Percentiles rank a stretch among this genome's conserved stretches.
phyloP scores from a whole-genome alignment of 306 rosid species.

The Coriaria nepalensis region DNA sequence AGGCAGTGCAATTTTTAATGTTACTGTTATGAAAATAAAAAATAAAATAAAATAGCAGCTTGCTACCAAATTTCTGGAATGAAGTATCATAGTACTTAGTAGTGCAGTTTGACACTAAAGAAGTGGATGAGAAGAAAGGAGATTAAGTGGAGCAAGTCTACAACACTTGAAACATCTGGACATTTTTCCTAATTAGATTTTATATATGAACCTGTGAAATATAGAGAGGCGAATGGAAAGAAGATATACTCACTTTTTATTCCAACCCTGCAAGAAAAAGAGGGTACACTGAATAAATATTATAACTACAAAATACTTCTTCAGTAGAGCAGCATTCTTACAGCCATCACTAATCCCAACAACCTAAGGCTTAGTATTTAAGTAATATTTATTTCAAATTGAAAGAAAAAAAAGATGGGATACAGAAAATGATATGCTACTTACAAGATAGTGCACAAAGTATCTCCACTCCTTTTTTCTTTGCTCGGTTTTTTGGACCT shows the following conservation, averaged over 20 bases:
- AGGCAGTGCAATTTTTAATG: too few species aligned
- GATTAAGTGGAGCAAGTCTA: too few species aligned
- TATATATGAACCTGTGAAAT: slow-evolving; percentile 9
- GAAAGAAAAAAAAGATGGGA: not conserved
- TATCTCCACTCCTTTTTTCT: slow-evolving; percentile 81
- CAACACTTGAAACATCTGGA: not conserved
- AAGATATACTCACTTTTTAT: slow-evolving; percentile 74
- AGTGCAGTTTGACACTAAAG: too few species aligned
- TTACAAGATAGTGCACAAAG: slow-evolving; percentile 95
- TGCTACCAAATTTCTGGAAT: too few species aligned
- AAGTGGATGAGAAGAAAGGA: too few species aligned
- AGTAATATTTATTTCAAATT: not conserved
- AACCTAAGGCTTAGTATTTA: too few species aligned
- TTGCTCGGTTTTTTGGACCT: slow-evolving; percentile 84
- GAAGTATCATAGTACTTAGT: too few species aligned
- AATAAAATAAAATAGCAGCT: too few species aligned
- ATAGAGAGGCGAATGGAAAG: slow-evolving; percentile 16
- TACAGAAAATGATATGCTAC: slow-evolving; percentile 21
- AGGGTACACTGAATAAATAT: slow-evolving; percentile 3
- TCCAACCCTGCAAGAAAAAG: slow-evolving; percentile 95
- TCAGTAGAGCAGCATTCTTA: too few species aligned
- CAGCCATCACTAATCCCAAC: too few species aligned
- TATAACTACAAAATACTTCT: slow-evolving; percentile 3
- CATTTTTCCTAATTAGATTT: slow-evolving; percentile 10
- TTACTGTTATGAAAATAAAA: too few species aligned